A percentile compares a stretch with the other conserved stretches of the same genome.
Conservation (phyloP, 2,329 filamentous ascomycete species). For the Monilinia aucupariae region DNA sequence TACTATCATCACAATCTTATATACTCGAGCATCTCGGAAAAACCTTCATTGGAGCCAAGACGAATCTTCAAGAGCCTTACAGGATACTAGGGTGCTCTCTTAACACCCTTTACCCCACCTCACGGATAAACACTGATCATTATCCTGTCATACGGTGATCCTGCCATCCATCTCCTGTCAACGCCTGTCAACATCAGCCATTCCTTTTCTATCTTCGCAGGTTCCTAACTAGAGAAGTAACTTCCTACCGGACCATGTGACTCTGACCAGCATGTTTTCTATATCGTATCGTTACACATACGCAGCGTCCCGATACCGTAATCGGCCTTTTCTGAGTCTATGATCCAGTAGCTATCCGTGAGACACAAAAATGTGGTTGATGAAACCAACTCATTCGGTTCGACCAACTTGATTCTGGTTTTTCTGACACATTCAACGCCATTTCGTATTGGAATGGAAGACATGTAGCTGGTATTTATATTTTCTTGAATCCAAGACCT, state of each 20-base stretch:
- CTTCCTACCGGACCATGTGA: background rate
- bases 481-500: background rate
- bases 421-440: background rate
- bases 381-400: background rate
- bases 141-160: background rate
- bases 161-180: background rate
- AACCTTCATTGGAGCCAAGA: too few relatives aligned
- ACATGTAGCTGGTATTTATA: background rate
- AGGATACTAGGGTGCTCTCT: background rate
- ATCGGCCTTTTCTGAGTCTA: background rate
- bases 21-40: background rate
- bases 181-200: background rate
- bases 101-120: constrained; percentile 1
- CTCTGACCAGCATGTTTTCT: background rate
- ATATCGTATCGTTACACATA: background rate
- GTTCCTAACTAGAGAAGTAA: background rate
- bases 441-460: background rate
- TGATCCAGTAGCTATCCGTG: constrained; percentile 5
- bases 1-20: too few relatives aligned
- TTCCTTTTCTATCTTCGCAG: background rate
- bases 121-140: background rate
- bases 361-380: background rate
- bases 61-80: too few relatives aligned
- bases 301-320: background rate
- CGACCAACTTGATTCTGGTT: background rate